Evolutionary conservation across 768 basidiomycete genomes (phyloP).

Genomic region (Serendipita vermifera): DNA sequence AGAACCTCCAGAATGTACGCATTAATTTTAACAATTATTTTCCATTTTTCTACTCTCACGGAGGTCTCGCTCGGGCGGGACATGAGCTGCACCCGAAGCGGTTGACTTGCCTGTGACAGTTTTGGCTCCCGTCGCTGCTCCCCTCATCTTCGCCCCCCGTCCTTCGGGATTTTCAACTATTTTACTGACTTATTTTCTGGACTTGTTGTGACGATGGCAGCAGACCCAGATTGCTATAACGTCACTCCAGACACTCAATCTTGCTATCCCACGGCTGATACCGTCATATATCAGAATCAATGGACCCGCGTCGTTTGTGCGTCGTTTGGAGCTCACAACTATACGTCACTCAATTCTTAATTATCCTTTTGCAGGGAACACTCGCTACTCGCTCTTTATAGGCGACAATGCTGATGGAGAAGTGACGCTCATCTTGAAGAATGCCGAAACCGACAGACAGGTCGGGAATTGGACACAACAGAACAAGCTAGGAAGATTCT

Average conservation of each 20-base stretch:
- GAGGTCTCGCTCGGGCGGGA: no score
- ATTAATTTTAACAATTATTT: no score
- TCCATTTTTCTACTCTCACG: no score
- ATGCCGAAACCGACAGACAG: conserved; percentile 47
- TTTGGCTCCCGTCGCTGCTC: no score
- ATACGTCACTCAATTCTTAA: conserved; percentile 13
- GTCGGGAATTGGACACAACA: conserved; percentile 32
- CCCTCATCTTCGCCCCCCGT: no score
- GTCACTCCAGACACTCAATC: conserved; percentile 58
- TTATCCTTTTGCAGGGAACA: conserved; percentile 47
- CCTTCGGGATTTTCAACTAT: no score
- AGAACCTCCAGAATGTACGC: no score
- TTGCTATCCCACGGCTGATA: conserved; percentile 53
- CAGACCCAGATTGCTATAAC: conserved; percentile 24
- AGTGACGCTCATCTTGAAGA: conserved; percentile 17
- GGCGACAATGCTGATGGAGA: conserved; percentile 3
- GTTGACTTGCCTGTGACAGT: no score
- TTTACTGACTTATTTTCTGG: no score
- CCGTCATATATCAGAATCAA: conserved; percentile 53
- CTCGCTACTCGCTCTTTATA: conserved; percentile 44
- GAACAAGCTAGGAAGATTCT: conserved; percentile 42
- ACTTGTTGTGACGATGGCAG: no score
- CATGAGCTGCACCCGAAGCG: no score
- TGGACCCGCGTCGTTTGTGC: conserved; percentile 70
- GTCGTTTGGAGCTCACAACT: conserved; percentile 26